A percentile compares a stretch with the other conserved stretches of the same genome.
These are phyloP conservation scores for Avena insularis DNA, from an alignment of 176 grass and related monocot genomes.

Conservation along the genomic window DNA sequence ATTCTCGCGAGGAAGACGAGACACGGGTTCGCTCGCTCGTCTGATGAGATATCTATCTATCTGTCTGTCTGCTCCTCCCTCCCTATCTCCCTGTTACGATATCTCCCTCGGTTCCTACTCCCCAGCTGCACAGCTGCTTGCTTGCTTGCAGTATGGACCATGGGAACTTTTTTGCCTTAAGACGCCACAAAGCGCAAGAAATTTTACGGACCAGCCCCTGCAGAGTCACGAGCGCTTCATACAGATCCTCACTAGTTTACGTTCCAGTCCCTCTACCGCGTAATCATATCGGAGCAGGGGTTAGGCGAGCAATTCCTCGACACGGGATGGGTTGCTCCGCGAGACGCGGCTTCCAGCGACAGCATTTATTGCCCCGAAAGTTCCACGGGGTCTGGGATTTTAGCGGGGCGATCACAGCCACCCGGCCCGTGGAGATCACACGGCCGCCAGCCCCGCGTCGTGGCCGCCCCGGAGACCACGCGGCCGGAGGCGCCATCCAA, in stretches of 20 bases:
- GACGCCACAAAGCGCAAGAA: conserved; percentile 1
- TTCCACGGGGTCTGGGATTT: conserved; percentile 41
- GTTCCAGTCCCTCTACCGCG: accelerated
- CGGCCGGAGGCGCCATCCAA: conserved; percentile 50
- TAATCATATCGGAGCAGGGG: too few relatives aligned
- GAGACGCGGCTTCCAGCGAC: neutral
- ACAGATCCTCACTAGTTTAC: accelerated
- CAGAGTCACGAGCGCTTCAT: accelerated
- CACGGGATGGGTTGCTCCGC: accelerated
- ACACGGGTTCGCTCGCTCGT: neutral
- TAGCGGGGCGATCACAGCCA: conserved; percentile 25
- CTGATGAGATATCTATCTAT: neutral
- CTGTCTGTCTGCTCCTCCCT: conserved; percentile 21
- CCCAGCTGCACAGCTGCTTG: neutral
- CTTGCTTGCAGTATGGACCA: conserved; percentile 38
- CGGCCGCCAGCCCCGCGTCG: neutral
- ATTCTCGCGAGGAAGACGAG: conserved; percentile 40
- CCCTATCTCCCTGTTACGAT: neutral
- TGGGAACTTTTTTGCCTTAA: conserved; percentile 32
- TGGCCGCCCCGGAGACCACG: conserved; percentile 53
- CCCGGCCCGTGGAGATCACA: neutral
- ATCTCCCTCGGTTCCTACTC: neutral
- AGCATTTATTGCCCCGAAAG: conserved; percentile 31
- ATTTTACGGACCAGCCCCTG: neutral
- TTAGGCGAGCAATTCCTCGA: accelerated